phyloP scores from a whole-genome alignment of 768 basidiomycete species.

The Suillus ampliporus region DNA sequence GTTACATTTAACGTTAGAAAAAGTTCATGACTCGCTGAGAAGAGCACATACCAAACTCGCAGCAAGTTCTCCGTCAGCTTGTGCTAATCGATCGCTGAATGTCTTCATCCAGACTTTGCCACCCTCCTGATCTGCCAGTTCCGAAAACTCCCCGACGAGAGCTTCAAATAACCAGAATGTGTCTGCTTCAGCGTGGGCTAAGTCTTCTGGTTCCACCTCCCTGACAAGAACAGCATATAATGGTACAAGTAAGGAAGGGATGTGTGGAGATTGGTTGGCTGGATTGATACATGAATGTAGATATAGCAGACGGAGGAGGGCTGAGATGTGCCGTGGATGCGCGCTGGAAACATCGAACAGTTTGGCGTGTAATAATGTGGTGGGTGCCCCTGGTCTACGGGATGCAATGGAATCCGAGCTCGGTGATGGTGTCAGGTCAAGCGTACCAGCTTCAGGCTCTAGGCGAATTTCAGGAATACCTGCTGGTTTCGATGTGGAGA shows the following conservation, averaged over 20 bases:
- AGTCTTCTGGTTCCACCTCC: constrained; percentile 65
- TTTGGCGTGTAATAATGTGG: constrained; percentile 54
- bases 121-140: constrained; percentile 73
- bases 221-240: constrained; percentile 65
- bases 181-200: constrained; percentile 76
- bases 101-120: constrained; percentile 65
- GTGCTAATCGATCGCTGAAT: constrained; percentile 61
- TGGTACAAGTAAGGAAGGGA: constrained; percentile 72
- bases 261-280: constrained; percentile 67
- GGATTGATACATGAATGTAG: constrained; percentile 76
- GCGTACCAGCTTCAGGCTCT: constrained; percentile 33
- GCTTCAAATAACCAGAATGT: constrained; percentile 84
- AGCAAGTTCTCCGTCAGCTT: constrained; percentile 68
- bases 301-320: constrained; percentile 72
- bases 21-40: background rate
- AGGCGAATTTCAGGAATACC: constrained; percentile 49
- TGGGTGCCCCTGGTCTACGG: constrained; percentile 37
- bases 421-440: constrained; percentile 35
- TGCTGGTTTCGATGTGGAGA: constrained; percentile 25
- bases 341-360: constrained; percentile 49
- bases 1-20: constrained; percentile 10
- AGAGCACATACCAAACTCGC: constrained; percentile 55
- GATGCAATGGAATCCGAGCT: constrained; percentile 38
- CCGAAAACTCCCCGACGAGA: constrained; percentile 72
- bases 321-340: constrained; percentile 65